phyloP scores from a whole-genome alignment of 2,329 filamentous ascomycete species.

The Botrytis deweyae region DNA sequence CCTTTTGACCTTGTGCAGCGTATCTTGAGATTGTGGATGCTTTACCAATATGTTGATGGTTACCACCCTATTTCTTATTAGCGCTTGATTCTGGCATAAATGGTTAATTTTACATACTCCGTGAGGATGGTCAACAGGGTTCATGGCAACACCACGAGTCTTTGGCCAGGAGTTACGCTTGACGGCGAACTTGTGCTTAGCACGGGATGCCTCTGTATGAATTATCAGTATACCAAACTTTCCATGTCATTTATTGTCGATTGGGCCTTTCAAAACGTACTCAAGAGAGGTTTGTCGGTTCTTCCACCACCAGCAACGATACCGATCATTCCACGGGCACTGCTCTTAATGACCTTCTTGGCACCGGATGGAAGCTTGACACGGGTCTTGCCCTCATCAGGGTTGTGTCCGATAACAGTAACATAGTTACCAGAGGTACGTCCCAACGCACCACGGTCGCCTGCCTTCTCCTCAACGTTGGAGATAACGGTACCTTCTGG shows the following conservation, averaged over 20 bases:
- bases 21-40: slow-evolving; percentile 99
- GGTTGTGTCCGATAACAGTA: slow-evolving; percentile 96
- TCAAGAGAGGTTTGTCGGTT: slow-evolving; percentile 99
- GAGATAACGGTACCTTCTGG: slow-evolving; percentile 99
- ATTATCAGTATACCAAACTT: slow-evolving; percentile 43
- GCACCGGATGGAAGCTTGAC: slow-evolving; percentile 98
- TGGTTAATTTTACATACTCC: slow-evolving; percentile 52
- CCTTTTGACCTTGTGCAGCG: slow-evolving; percentile 98
- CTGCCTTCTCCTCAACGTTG: slow-evolving; percentile 99
- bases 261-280: slow-evolving; percentile 49
- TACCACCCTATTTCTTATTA: slow-evolving; percentile 66
- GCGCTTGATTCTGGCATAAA: slow-evolving; percentile 31
- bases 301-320: slow-evolving; percentile 99
- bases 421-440: slow-evolving; percentile 99
- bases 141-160: slow-evolving; percentile 99
- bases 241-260: not conserved
- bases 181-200: slow-evolving; percentile 99
- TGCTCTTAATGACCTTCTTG: slow-evolving; percentile 97
- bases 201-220: slow-evolving; percentile 86
- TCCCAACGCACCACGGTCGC: slow-evolving; percentile 93
- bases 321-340: slow-evolving; percentile 95
- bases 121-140: slow-evolving; percentile 98
- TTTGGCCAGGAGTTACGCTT: slow-evolving; percentile 99
- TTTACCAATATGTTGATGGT: slow-evolving; percentile 97
- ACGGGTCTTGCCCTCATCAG: slow-evolving; percentile 98